A percentile compares a stretch with the other conserved stretches of the same genome.
Conservation (phyloP, 169 alveolate species). For the Cryptosporidium parvum region DNA sequence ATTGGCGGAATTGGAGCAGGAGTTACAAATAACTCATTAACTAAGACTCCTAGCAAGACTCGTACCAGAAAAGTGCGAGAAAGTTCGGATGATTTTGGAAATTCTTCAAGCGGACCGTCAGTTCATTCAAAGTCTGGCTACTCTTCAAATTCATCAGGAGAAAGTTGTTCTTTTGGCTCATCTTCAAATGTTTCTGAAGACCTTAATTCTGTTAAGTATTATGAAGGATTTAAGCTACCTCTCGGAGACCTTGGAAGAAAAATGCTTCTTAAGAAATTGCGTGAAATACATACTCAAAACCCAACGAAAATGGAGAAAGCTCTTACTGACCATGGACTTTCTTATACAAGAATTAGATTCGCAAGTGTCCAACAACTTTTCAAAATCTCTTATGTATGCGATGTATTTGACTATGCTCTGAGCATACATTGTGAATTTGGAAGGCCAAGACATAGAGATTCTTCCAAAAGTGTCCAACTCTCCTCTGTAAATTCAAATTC, state of each 20-base stretch:
- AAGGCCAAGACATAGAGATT: conserved; percentile 71
- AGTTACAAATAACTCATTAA: background rate
- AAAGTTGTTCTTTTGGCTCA: background rate
- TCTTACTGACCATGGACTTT: conserved; percentile 68
- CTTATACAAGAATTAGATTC: conserved; percentile 65
- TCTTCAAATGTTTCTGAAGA: conserved; percentile 39
- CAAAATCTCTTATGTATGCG: conserved; percentile 69
- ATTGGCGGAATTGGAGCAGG: conserved; percentile 16
- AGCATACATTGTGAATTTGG: conserved; percentile 75
- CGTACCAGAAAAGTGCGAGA: conserved; percentile 53
- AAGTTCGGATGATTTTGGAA: conserved; percentile 32
- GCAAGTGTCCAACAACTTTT: conserved; percentile 72
- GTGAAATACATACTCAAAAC: conserved; percentile 74
- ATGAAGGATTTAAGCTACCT: conserved; percentile 70
- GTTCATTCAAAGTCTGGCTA: background rate
- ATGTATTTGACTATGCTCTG: conserved; percentile 69
- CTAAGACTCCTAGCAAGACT: conserved; percentile 14
- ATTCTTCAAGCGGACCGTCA: background rate
- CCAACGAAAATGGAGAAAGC: conserved; percentile 76
- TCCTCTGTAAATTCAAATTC: conserved; percentile 7
- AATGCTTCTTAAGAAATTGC: conserved; percentile 54
- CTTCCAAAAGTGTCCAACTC: conserved; percentile 33
- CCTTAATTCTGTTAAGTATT: conserved; percentile 56
- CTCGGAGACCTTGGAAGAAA: conserved; percentile 71
- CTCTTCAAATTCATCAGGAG: conserved; percentile 8